Base-by-base conservation (phyloP, 345 rosid genomes). In the Linum tenue region DNA sequence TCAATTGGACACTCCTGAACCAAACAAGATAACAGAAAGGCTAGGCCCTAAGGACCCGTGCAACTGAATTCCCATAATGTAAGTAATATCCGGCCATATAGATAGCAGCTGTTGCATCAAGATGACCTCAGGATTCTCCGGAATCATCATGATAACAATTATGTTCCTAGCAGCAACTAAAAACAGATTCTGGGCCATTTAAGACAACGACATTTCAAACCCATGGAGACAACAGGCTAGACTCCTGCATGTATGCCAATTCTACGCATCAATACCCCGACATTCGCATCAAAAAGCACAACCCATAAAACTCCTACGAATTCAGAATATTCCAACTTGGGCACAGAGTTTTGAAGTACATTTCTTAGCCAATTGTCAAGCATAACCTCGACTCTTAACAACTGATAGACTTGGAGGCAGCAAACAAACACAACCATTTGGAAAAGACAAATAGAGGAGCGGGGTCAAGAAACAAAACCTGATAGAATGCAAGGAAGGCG, bases 401-500 rank as follows among this genome's bases (percentile, higher is more conserved):
- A 10, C 5, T 16, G 7, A 56, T 56, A 31, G 37, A 57, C 7
- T 10, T 15, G 2, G 11, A 56, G 16, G 16, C 15, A 22, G 8
- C 11, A 14, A 57, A 57, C 35, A 56, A 56, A 22, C 31, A 48
- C 55, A 48, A 22, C 31, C 22, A 14, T 15, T 17, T 36, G 15
- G 1, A 59, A 44, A n/a, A 58, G 7, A 58, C 38, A 37, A 5
- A 64, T 35, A 22, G 31, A 60, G 56, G 10, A 59, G 31, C 31
- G 31, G 31, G 31, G 31, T 22, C 31, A 22, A 22, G 44, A 72
- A 39, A 38, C 22, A 65, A 65, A 17, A 77, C 84, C 80, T 78
- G 84, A 70, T 56, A 73, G 66, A 78, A 75, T 50, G 84, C 78
- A 70, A 78, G 42, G 51, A 75, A 44, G 5, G 76, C 77, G 22